phyloP scores from a whole-genome alignment of 2,329 filamentous ascomycete species.

The Talaromyces sp. region DNA sequence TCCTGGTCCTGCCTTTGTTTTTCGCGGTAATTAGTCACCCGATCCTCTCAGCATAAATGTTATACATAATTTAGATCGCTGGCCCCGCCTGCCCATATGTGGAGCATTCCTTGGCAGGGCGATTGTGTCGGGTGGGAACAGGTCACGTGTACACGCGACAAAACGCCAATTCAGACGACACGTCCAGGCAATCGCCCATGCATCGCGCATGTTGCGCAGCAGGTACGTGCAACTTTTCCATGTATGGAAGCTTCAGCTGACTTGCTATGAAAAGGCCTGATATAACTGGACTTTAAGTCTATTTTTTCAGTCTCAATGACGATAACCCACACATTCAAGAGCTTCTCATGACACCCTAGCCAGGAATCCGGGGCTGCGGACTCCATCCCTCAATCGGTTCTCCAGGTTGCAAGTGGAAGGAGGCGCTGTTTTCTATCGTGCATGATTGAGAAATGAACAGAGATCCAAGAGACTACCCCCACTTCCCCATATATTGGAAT shows the following conservation, averaged over 20 bases:
- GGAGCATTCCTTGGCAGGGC: not conserved
- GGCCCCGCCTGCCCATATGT: not conserved
- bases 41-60: too few relatives aligned
- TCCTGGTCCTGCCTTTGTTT: too few relatives aligned
- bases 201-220: not conserved
- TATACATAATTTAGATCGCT: too few relatives aligned
- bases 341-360: constrained; percentile 41
- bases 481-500: not conserved
- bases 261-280: not conserved
- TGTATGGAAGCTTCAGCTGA: not conserved
- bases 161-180: not conserved
- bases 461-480: constrained; percentile 47
- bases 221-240: not conserved
- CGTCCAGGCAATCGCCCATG: not conserved
- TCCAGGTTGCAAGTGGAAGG: constrained; percentile 37
- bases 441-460: constrained; percentile 52
- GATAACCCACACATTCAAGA: constrained; percentile 36
- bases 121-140: not conserved
- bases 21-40: too few relatives aligned
- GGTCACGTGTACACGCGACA: constrained; percentile 1
- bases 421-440: constrained; percentile 31
- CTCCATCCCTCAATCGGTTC: constrained; percentile 37
- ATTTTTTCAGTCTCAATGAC: constrained; percentile 41
- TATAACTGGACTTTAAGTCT: not conserved
- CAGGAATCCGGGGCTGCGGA: constrained; percentile 28